Evolutionary conservation across 2,329 filamentous ascomycete genomes (phyloP).

Genomic region (Alternaria infectoria): DNA sequence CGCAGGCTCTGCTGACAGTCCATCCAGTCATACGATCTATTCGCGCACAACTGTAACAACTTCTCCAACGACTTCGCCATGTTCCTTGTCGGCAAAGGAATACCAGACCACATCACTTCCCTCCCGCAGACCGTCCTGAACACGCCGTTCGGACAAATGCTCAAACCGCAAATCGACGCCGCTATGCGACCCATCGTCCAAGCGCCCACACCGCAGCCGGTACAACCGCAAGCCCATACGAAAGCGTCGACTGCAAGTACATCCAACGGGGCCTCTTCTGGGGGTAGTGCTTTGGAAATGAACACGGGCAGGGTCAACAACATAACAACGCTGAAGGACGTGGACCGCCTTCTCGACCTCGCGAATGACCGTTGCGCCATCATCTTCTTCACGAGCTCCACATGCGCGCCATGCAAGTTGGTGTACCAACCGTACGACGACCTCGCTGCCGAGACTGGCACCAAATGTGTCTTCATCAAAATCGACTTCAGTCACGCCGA

Average conservation of each 20-base stretch:
- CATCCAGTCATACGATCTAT: slow-evolving; percentile 47
- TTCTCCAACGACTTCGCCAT: slow-evolving; percentile 92
- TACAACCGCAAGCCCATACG: slow-evolving; percentile 15
- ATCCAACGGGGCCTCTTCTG: slow-evolving; percentile 13
- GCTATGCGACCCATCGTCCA: slow-evolving; percentile 69
- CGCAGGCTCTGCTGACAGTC: slow-evolving; percentile 26
- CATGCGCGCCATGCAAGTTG: slow-evolving; percentile 82
- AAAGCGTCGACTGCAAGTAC: slow-evolving; percentile 11
- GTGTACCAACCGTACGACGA: slow-evolving; percentile 84
- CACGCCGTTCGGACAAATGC: slow-evolving; percentile 86
- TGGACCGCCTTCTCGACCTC: slow-evolving; percentile 65
- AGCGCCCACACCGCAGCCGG: slow-evolving; percentile 55
- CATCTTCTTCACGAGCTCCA: slow-evolving; percentile 91
- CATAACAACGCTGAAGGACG: slow-evolving; percentile 63
- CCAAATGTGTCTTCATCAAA: slow-evolving; percentile 77
- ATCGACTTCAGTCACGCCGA: slow-evolving; percentile 75
- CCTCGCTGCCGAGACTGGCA: slow-evolving; percentile 74
- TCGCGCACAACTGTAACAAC: slow-evolving; percentile 94
- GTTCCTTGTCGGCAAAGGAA: slow-evolving; percentile 86
- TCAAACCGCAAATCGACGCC: slow-evolving; percentile 75
- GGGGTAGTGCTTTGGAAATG: slow-evolving; percentile 23
- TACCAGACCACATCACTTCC: slow-evolving; percentile 83
- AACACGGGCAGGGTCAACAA: slow-evolving; percentile 63
- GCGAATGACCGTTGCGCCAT: slow-evolving; percentile 74
- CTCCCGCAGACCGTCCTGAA: slow-evolving; percentile 85